Conservation (phyloP, 441 rosid species). For the Corymbia calophylla region DNA sequence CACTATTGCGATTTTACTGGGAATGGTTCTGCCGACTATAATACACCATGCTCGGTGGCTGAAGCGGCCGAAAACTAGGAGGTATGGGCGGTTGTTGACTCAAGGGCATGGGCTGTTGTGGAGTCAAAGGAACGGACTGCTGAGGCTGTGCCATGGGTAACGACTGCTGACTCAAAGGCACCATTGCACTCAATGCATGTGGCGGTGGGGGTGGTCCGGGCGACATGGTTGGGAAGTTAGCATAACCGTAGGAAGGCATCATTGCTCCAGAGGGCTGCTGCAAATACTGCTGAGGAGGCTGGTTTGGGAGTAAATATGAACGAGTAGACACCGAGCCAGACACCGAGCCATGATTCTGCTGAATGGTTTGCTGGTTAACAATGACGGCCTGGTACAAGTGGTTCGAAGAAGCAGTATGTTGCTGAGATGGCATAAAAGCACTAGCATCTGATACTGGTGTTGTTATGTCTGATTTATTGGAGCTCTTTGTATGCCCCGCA, state of each 20-base stretch:
- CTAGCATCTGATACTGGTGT: conserved; percentile 34
- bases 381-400: conserved; percentile 28
- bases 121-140: conserved; percentile 9
- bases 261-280: conserved; percentile 49
- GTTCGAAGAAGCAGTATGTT: conserved; percentile 21
- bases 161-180: conserved; percentile 35
- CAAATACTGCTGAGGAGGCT: conserved; percentile 51
- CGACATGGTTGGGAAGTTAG: conserved; percentile 53
- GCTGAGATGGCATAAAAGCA: conserved; percentile 31
- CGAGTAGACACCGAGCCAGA: conserved; percentile 22
- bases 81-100: conserved; percentile 38
- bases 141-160: conserved; percentile 27
- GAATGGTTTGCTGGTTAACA: conserved; percentile 16
- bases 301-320: conserved; percentile 50
- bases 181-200: conserved; percentile 49
- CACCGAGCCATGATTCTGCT: conserved; percentile 35
- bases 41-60: conserved; percentile 62
- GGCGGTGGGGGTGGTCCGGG: conserved; percentile 47
- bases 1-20: conserved; percentile 1
- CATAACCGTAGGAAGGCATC: conserved; percentile 31
- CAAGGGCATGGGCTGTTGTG: conserved; percentile 16
- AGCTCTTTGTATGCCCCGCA: conserved; percentile 28
- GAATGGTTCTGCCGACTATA: conserved; percentile 67
- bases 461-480: conserved; percentile 27
- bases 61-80: conserved; percentile 60